phyloP scores from a whole-genome alignment of 2,329 filamentous ascomycete genomes.

The Allantophomopsis lycopodina region DNA sequence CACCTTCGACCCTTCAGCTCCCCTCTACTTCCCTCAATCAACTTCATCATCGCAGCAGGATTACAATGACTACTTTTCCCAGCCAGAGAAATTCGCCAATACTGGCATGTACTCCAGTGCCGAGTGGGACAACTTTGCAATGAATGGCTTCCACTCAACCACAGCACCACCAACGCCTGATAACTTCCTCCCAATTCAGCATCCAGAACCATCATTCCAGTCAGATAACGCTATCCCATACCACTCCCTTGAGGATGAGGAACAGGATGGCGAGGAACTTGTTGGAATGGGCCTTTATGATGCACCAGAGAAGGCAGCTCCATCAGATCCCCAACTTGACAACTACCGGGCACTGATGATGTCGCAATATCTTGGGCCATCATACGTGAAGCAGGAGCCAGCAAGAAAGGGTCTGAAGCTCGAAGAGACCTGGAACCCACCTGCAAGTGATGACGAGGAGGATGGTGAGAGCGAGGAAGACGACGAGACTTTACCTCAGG shows the following conservation, averaged over 20 bases:
- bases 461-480: constrained; percentile 33
- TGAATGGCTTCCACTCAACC: constrained; percentile 28
- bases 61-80: no score
- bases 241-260: constrained; percentile 36
- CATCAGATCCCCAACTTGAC: constrained; percentile 32
- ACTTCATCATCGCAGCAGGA: not conserved
- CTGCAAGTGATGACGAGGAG: constrained; percentile 40
- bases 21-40: constrained; percentile 5
- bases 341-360: constrained; percentile 37
- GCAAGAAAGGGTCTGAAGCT: constrained; percentile 65
- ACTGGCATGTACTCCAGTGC: constrained; percentile 16
- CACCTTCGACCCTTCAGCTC: not conserved
- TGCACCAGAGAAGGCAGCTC: constrained; percentile 35
- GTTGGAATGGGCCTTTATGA: constrained; percentile 79
- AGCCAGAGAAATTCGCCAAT: constrained; percentile 2
- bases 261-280: constrained; percentile 53
- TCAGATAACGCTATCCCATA: constrained; percentile 35
- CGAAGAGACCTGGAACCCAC: constrained; percentile 67
- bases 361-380: constrained; percentile 36
- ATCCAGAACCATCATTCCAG: constrained; percentile 28
- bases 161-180: constrained; percentile 47
- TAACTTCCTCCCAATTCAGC: constrained; percentile 37
- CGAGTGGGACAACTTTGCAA: constrained; percentile 32
- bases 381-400: constrained; percentile 26
- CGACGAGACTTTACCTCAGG: constrained; percentile 14